A percentile compares a stretch with the other conserved stretches of the same genome.
Evolutionary conservation across 805 yeast species (phyloP).

Genomic region (Yarrowia bubula): DNA sequence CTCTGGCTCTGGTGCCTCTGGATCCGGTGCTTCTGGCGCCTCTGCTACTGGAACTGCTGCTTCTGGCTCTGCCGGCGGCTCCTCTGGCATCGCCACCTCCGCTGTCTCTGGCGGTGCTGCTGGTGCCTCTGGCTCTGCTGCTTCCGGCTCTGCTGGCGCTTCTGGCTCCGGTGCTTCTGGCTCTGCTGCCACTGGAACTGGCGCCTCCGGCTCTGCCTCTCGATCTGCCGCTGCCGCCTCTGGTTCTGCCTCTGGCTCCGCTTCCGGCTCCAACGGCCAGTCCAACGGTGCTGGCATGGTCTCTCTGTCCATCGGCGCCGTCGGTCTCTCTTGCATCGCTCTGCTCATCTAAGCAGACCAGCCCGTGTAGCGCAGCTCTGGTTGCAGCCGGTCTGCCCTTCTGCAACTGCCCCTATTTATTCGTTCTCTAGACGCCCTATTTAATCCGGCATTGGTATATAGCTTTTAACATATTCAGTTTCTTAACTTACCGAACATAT

Average conservation of each 20-base stretch:
- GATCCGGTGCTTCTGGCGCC: not conserved
- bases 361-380: constrained; percentile 5
- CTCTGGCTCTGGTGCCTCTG: not conserved
- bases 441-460: constrained; percentile 7
- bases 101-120: not conserved
- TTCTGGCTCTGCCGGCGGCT: not conserved
- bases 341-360: constrained; percentile 14
- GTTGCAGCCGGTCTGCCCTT: constrained; percentile 3
- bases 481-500: not conserved
- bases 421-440: constrained; percentile 2
- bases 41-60: not conserved
- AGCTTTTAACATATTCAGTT: constrained; percentile 12
- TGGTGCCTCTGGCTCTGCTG: not conserved
- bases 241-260: constrained; percentile 13
- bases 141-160: not conserved
- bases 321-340: constrained; percentile 15
- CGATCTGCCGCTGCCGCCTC: not conserved
- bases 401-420: constrained; percentile 11
- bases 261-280: constrained; percentile 12
- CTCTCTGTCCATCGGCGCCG: constrained; percentile 9
- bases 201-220: not conserved
- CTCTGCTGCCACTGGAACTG: not conserved
- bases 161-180: not conserved
- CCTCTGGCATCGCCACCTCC: not conserved
- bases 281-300: constrained; percentile 19